Evolutionary conservation across 169 alveolate genomes (phyloP).

Genomic region (Babesia divergens): DNA sequence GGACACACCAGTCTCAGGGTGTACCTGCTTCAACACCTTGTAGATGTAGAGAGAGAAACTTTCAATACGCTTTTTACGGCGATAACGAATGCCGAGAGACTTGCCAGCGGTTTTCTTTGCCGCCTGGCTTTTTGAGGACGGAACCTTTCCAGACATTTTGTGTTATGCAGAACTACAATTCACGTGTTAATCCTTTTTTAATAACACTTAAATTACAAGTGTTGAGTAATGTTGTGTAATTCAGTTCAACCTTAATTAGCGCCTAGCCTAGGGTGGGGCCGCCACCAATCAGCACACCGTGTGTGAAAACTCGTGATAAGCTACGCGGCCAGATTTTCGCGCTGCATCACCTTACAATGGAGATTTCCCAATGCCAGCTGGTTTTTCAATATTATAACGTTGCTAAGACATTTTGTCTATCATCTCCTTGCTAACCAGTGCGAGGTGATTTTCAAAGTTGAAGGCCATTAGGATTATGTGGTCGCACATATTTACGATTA

Average conservation of each 20-base stretch:
- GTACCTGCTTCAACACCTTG: slow-evolving; percentile 98
- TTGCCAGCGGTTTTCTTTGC: slow-evolving; percentile 87
- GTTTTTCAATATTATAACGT: too few species aligned
- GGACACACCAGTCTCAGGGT: slow-evolving; percentile 96
- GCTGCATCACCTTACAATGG: too few species aligned
- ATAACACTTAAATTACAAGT: too few species aligned
- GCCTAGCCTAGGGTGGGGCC: slow-evolving; percentile 24
- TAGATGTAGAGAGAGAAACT: slow-evolving; percentile 96
- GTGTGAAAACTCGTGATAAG: slow-evolving; percentile 22
- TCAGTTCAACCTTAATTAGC: too few species aligned
- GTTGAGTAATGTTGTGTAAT: too few species aligned
- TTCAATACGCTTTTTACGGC: slow-evolving; percentile 92
- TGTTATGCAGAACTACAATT: background rate
- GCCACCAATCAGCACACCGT: slow-evolving; percentile 34
- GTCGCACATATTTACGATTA: too few species aligned
- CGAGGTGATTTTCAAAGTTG: too few species aligned
- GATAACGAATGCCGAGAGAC: slow-evolving; percentile 84
- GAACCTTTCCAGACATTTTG: slow-evolving; percentile 86
- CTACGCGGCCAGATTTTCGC: too few species aligned
- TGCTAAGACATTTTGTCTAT: too few species aligned
- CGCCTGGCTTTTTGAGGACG: slow-evolving; percentile 84
- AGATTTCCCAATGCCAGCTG: too few species aligned
- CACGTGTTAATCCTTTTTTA: background rate
- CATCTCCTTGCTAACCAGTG: too few species aligned
- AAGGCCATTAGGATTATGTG: too few species aligned